These are phyloP conservation scores for Nothophytophthora sp. DNA, from an alignment of 352 stramenopile genomes.

Conservation along the genomic window DNA sequence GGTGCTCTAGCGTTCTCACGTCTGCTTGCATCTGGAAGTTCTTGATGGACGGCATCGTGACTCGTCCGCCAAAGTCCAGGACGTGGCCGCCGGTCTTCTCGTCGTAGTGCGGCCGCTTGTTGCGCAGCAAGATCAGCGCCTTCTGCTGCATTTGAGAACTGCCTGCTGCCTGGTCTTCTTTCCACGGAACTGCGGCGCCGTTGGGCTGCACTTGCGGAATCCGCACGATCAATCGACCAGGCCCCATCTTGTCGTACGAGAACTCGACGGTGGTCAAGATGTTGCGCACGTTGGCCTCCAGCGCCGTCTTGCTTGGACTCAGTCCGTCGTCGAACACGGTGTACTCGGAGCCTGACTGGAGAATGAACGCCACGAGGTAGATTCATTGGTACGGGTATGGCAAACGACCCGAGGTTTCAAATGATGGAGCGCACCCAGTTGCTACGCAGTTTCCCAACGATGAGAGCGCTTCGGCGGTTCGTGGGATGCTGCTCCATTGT, in stretches of 20 bases:
- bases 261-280: slow-evolving; percentile 58
- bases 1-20: slow-evolving; percentile 54
- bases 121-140: slow-evolving; percentile 73
- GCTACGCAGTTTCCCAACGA: slow-evolving; percentile 56
- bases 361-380: background rate
- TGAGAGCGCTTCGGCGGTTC: slow-evolving; percentile 37
- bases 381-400: background rate
- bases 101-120: slow-evolving; percentile 84
- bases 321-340: slow-evolving; percentile 57
- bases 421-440: slow-evolving; percentile 41
- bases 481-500: slow-evolving; percentile 42
- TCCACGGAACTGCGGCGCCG: slow-evolving; percentile 23
- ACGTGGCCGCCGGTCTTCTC: slow-evolving; percentile 51
- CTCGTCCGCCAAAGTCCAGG: slow-evolving; percentile 63
- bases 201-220: slow-evolving; percentile 38
- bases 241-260: slow-evolving; percentile 73
- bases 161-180: slow-evolving; percentile 16
- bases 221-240: slow-evolving; percentile 44
- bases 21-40: slow-evolving; percentile 74
- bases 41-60: slow-evolving; percentile 73
- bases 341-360: slow-evolving; percentile 60
- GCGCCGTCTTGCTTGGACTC: slow-evolving; percentile 42
- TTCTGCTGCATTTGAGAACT: slow-evolving; percentile 7
- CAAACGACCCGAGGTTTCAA: background rate
- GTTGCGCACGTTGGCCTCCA: slow-evolving; percentile 44